These are phyloP conservation scores for Urochloa ruziziensis DNA, from an alignment of 176 grass and related monocot genomes.

Conservation along the genomic window DNA sequence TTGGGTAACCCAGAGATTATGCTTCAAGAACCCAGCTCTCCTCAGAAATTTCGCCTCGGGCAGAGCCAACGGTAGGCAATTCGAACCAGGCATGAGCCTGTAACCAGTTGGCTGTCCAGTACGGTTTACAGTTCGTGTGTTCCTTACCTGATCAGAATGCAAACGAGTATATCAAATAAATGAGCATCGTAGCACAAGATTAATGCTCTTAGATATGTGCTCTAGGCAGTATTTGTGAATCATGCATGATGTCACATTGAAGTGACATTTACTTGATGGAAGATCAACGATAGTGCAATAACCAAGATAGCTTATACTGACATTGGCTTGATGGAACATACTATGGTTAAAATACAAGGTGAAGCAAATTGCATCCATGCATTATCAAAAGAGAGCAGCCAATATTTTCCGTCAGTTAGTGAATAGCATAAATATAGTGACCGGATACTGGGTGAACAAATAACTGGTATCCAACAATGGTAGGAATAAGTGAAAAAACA, in stretches of 20 bases:
- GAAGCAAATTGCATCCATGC: neutral
- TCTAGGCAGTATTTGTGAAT: neutral
- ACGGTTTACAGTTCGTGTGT: conserved; percentile 88
- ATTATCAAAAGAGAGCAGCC: neutral
- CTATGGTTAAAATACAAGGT: neutral
- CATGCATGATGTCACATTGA: neutral
- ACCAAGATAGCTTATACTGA: neutral
- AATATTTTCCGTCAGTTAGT: neutral
- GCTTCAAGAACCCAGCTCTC: conserved; percentile 96
- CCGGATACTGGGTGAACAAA: neutral
- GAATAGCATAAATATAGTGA: neutral
- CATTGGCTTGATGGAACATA: conserved; percentile 2
- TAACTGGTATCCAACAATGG: neutral
- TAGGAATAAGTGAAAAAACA: neutral
- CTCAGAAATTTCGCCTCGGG: conserved; percentile 86
- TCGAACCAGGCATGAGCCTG: conserved; percentile 91
- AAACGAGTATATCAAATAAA: neutral
- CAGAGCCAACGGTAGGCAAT: conserved; percentile 73
- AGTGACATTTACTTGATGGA: neutral
- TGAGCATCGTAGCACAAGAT: neutral
- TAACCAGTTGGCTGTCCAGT: conserved; percentile 96
- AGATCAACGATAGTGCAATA: neutral
- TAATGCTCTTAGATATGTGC: neutral
- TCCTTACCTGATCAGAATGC: conserved; percentile 62
- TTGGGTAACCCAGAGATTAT: conserved; percentile 96